Base-by-base conservation (phyloP, 345 rosid species). In the Clausena lansium region DNA sequence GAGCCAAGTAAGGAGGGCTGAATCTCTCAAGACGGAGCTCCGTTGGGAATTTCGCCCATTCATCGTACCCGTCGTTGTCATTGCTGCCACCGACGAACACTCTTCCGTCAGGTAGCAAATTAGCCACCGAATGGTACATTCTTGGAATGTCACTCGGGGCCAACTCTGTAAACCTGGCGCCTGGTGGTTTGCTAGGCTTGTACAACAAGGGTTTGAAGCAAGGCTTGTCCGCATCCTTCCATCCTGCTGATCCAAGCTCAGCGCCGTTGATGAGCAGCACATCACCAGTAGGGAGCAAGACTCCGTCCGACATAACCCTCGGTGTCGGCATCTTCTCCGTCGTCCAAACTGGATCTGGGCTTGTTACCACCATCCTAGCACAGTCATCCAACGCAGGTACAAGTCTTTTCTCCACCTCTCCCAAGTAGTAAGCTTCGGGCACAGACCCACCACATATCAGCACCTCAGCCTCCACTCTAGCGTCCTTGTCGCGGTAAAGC, bases 21-120 rank as follows among this genome's bases (percentile, higher is more conserved):
- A 87, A 93, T 83, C 88, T 91, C 87, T 93, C 96, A 0, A 93
- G 84, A 4, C 96, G 85, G 1, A 91, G 85, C 79, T 93, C 98
- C 0, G 96, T 93, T 0, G 96, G 96, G 85, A 41, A 93, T 81
- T 88, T 86, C 11, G 88, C 87, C 63, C 85, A 71, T 3, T 81
- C 83, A 1, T 54, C 27, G 85, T 93, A 93, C 4, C 98, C 98
- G 0, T 89, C 80, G 75, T 91, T 89, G 2, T 94, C 87, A 88
- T 93, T 93, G 78, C 98, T 93, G 7, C 98, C 98, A 0, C 80
- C 93, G 2, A 93, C 80, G 8, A 93, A 86, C 41, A 93, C 66
- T 75, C 83, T 88, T 2, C 87, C 92, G 35, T 93, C 96, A 0
- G 93, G 94, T 52, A 52, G 22, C 7, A 52, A 52, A 52, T 52